Evolutionary conservation across 495 filamentous ascomycete genomes (phyloP), one percentile per base, ranked within the genome.

Genomic region (Aspergillus hancockii): DNA sequence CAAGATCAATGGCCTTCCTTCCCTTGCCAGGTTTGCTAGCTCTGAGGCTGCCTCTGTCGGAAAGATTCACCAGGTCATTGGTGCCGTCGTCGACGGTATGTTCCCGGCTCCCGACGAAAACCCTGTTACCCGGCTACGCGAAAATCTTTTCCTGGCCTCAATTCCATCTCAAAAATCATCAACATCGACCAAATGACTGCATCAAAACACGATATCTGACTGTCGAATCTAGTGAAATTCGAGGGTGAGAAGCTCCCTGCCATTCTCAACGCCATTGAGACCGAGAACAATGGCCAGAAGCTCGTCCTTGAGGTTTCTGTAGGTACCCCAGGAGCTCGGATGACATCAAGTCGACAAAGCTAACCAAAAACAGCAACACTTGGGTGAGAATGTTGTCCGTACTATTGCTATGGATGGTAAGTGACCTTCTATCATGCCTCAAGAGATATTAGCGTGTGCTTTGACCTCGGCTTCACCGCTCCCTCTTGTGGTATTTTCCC

Each of bases 341-440:
- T 72, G 64, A 63, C 58, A 66, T 63, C 60, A 60, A 41, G 30
- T 21, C 57, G 28, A 52, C 21, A 65, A 51, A 58, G 63, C 68
- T 73, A 72, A 75, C 62, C 28, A 49, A 31, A 49, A 45, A 69
- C 72, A 97, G 92, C 94, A 98, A 96, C 94, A 98, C 86, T 82
- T 98, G 80, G 94, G 94, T 83, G 91, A 98, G 85, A 96, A 90
- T 85, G 92, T 97, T 75, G 95, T 98, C 78, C 89, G 94, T 81
- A 93, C 90, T 75, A 98, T 98, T 95, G 95, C 94, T 80, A 98
- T 98, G 94, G 94, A 98, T 81, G 94, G 94, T 96, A 86, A 78
- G 89, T 54, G 22, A 16, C 38, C 34, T 38, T 41, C 16, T n/a
- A 14, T 36, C 7, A n/a, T 41, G 4, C 12, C 55, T 45, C n/a